Evolutionary conservation across 163 green algal genomes (phyloP).

Genomic region (Scenedesmus sp.): DNA sequence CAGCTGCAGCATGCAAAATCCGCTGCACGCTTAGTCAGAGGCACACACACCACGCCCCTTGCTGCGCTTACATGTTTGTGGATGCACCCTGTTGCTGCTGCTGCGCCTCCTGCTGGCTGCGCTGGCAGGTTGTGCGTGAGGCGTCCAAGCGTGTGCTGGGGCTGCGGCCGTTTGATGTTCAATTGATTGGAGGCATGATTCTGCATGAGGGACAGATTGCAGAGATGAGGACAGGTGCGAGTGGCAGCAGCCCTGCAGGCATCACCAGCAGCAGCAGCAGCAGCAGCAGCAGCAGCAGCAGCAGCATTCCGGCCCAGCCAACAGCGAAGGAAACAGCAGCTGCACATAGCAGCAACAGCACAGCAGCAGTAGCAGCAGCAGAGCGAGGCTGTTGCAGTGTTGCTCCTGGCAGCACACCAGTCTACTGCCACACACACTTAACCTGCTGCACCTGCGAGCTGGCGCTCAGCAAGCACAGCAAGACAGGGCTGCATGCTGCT

Average conservation of each 20-base stretch:
- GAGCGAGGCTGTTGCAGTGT: neutral
- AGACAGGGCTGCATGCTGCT: no score
- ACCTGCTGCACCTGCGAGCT: no score
- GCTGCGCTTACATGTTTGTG: neutral
- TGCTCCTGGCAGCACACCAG: neutral
- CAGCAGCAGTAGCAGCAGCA: neutral
- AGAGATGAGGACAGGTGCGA: constrained; percentile 98
- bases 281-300: neutral
- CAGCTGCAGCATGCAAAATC: neutral
- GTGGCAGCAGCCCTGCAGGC: neutral
- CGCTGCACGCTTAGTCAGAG: no score
- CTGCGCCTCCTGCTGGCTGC: neutral
- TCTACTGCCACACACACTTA: no score
- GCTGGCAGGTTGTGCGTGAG: constrained; percentile 91
- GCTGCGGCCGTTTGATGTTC: constrained; percentile 98
- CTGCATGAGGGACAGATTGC: constrained; percentile 98
- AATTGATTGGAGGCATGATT: constrained; percentile 98
- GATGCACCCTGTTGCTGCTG: neutral
- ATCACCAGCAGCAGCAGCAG: neutral
- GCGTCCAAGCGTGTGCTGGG: constrained; percentile 93
- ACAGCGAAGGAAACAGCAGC: neutral
- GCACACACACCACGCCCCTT: neutral
- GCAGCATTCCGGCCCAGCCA: neutral
- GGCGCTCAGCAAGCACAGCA: no score
- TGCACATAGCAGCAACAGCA: no score